Conservation (phyloP, 2,329 filamentous ascomycete genomes). For the Cladophialophora exuberans region DNA sequence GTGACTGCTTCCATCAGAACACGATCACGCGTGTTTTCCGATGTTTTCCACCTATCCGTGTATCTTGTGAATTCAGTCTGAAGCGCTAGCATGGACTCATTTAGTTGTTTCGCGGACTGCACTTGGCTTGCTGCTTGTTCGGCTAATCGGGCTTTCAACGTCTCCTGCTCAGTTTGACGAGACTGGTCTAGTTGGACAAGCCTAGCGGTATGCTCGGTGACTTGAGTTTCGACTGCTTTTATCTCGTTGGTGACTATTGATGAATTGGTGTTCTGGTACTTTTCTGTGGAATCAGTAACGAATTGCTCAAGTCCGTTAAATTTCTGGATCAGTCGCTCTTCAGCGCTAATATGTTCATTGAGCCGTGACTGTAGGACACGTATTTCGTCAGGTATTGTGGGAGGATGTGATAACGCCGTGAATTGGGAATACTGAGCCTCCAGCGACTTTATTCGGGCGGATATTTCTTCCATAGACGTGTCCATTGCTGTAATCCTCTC, state of each 20-base stretch:
- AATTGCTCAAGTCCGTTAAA: background rate
- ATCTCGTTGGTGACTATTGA: background rate
- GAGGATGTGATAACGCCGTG: background rate
- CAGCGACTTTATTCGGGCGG: background rate
- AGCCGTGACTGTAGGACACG: background rate
- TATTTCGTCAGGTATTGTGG: background rate
- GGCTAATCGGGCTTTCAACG: background rate
- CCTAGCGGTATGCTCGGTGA: background rate
- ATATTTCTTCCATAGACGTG: constrained; percentile 2
- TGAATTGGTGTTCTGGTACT: background rate
- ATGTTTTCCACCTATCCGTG: background rate
- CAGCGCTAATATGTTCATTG: background rate
- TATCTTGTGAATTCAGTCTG: background rate
- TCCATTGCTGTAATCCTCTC: background rate
- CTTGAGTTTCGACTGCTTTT: background rate
- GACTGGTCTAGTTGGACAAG: background rate
- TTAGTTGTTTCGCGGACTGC: no score
- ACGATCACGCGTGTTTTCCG: background rate
- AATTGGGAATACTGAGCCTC: background rate
- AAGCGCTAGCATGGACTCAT: no score
- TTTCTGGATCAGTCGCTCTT: background rate
- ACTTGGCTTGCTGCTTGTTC: background rate
- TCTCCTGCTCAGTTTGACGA: background rate
- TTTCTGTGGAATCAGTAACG: background rate
- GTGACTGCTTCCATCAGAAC: background rate